Conservation (phyloP, 257 asterid species). For the Salvia miltiorrhiza region DNA sequence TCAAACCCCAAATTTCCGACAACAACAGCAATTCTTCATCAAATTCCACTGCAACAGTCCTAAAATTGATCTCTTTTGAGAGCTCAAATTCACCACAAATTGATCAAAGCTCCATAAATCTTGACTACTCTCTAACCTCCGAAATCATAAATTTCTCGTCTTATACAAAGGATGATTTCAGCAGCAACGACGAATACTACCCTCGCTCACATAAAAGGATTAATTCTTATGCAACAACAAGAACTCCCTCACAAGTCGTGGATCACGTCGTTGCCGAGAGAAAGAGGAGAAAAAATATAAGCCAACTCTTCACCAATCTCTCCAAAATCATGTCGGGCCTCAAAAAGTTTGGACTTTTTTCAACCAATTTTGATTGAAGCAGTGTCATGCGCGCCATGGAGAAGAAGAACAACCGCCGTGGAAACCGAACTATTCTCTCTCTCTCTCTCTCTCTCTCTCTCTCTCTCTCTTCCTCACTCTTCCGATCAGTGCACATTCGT, state of each 20-base stretch:
- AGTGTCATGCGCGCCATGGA: no score
- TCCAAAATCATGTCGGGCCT: constrained; percentile 63
- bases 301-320: constrained; percentile 50
- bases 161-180: not conserved
- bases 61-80: constrained; percentile 28
- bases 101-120: not conserved
- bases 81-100: not conserved
- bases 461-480: no score
- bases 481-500: no score
- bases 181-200: not conserved
- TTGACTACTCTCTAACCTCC: constrained; percentile 5
- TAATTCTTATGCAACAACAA: not conserved
- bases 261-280: constrained; percentile 58
- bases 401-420: no score
- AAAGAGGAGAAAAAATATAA: constrained; percentile 49
- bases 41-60: not conserved
- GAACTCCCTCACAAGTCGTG: constrained; percentile 46
- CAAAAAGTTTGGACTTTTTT: constrained; percentile 47
- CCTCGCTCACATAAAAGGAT: not conserved
- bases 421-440: no score
- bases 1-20: not conserved
- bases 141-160: constrained; percentile 30
- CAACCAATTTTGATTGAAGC: no score
- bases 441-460: no score
- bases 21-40: no score